Evolutionary conservation across 257 asterid species (phyloP).

Genomic region (Verbena officinalis): DNA sequence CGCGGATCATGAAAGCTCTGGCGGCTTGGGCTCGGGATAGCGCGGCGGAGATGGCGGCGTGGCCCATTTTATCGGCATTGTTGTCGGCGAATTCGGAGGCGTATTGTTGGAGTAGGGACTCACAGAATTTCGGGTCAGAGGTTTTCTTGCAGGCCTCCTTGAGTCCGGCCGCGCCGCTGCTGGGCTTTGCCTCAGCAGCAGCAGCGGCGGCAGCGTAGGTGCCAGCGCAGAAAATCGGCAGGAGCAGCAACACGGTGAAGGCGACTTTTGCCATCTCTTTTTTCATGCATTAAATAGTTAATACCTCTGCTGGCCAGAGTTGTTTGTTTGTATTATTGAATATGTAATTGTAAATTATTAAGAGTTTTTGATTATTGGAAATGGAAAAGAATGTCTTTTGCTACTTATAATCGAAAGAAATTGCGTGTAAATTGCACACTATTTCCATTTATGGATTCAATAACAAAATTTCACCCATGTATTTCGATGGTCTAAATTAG

Average conservation of each 20-base stretch:
- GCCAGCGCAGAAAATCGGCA: neutral
- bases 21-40: slow-evolving; percentile 16
- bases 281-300: neutral
- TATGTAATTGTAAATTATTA: neutral
- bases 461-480: neutral
- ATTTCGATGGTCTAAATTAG: slow-evolving; percentile 21
- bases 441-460: neutral
- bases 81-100: slow-evolving; percentile 26
- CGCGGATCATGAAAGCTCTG: slow-evolving; percentile 21
- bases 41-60: slow-evolving; percentile 30
- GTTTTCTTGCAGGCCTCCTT: slow-evolving; percentile 16
- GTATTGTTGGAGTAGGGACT: slow-evolving; percentile 13
- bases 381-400: neutral
- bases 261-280: slow-evolving; percentile 7
- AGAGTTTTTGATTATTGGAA: neutral
- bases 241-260: slow-evolving; percentile 7
- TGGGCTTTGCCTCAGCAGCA: neutral
- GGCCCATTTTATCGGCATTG: slow-evolving; percentile 22
- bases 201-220: neutral
- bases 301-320: neutral
- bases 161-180: neutral
- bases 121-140: slow-evolving; percentile 9
- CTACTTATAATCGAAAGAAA: neutral
- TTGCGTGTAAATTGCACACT: too few relatives aligned
- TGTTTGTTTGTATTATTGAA: neutral